Percentiles rank a stretch among this genome's conserved stretches.
Evolutionary conservation across 2,329 filamentous ascomycete genomes (phyloP).

Genomic region (Epichloe hybrida): DNA sequence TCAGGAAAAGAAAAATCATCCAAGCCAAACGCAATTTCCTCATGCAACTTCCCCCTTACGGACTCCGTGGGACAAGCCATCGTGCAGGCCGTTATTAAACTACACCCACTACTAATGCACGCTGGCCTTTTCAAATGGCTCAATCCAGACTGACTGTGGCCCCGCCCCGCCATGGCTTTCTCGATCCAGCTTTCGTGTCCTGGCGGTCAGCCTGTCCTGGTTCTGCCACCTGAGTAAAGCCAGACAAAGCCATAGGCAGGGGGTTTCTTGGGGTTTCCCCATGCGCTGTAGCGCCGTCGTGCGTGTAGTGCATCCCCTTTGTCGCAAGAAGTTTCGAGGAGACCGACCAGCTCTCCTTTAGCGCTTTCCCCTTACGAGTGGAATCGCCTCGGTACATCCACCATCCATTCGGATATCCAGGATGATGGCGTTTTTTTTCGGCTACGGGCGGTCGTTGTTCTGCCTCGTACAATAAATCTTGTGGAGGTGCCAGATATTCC

Average conservation of each 20-base stretch:
- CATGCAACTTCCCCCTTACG: background rate
- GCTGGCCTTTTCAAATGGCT: constrained; percentile 5
- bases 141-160: constrained; percentile 7
- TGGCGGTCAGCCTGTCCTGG: background rate
- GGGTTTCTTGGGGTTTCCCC: background rate
- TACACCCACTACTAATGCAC: constrained; percentile 4
- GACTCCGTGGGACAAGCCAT: background rate
- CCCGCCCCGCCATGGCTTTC: constrained; percentile 1
- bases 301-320: too few species aligned
- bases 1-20: too few species aligned
- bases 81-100: constrained; percentile 9
- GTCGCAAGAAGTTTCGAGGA: too few species aligned
- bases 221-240: background rate
- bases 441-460: too few species aligned
- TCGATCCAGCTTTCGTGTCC: background rate
- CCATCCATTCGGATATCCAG: too few species aligned
- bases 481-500: too few species aligned
- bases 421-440: too few species aligned
- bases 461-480: too few species aligned
- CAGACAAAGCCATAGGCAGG: background rate
- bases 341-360: too few species aligned
- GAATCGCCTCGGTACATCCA: too few species aligned
- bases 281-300: background rate
- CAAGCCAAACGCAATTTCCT: constrained; percentile 3
- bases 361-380: too few species aligned